Evolutionary conservation across 2,329 filamentous ascomycete species (phyloP), one percentile per base, ranked within the genome.

Genomic region (Colletotrichum caudatum): DNA sequence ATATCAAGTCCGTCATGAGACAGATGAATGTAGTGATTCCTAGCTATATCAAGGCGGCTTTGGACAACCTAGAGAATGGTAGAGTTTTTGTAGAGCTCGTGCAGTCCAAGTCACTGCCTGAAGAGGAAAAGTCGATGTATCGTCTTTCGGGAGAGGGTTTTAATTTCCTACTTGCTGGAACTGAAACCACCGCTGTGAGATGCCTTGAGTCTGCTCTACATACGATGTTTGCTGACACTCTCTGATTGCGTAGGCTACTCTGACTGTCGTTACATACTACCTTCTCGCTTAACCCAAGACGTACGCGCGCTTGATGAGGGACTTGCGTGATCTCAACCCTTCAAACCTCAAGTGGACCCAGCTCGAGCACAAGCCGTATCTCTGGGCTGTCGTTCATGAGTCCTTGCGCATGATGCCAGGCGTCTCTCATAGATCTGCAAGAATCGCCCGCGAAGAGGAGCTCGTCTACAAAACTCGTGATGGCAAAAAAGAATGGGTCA

Each of bases 141-240:
- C 66, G 69, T n/a, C 61, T 72, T 35, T 69, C 66, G 11, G 66
- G 69, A 20, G 69, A 72, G 37, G 60, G 65, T 7, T 69, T 72
- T 56, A 70, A 69, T 61, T 72, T 90, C 70, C 83, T 90, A 59
- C 79, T 89, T 0, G 89, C 88, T 0, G 88, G 88, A 1, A 81
- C 88, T 6, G 89, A 91, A 69, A 84, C 82, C 5, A 83, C 82
- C 33, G 80, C 79, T 1, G 80, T 71, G 57, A 54, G 69, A 58
- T 48, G 11, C 33, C 14, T 33, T 14, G 14, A 4, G 9, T 33
- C n/a, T 18, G 8, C 12, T 33, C 16, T 18, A 0, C 2, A 11
- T 8, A 18, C 7, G 12, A 5, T 20, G 9, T 1, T 48, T 56
- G 26, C 59, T 71, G 29, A 71, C 53, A 9, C 26, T 1, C 8